Base-by-base conservation (phyloP, 2,329 filamentous ascomycete genomes). In the Sclerotinia minor region DNA sequence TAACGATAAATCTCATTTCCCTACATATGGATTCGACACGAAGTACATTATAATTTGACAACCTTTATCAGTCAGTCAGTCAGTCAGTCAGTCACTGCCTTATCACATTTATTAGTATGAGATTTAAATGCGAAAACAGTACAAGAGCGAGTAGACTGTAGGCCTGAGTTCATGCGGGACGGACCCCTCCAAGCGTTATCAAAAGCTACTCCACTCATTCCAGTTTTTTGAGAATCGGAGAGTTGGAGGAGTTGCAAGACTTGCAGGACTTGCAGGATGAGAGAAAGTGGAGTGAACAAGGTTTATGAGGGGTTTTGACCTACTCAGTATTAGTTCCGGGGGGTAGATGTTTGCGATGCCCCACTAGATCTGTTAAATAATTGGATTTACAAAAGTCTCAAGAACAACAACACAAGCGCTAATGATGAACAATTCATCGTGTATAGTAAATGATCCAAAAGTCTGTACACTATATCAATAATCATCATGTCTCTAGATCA, bases 331-430 rank as follows among this genome's bases (percentile, higher is more conserved):
- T 35, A 9, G 21, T 38, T 35, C n/a, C 32, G 35, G 52, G 52
- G 53, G 53, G 21, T 55, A 55, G 38, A 45, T 3, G 38, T 45
- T 29, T 44, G n/a, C 17, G 24, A 29, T 21, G 26, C 57, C 57
- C 57, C 57, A 59, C 57, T 32, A 17, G 57, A 60, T 60, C 44
- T 45, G 57, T 59, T 59, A 41, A 38, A 45, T 41, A 41, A 41
- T 59, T 59, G 57, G 57, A 45, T 45, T 26, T 38, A n/a, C 44
- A 58, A 44, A 58, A 58, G 35, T n/a, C 55, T 58, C 55, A 41
- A 58, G 35, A 58, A 58, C 55, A 58, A 61, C 44, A 61, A 61
- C 58, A 49, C 44, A 32, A 49, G 35, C 44, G 58, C 57, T 60
- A 60, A 60, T 5, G 3, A 32, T 60, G 58, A 24, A 60, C 44